Base-by-base conservation (phyloP, 2,329 filamentous ascomycete genomes). In the Alternaria metachromatica region DNA sequence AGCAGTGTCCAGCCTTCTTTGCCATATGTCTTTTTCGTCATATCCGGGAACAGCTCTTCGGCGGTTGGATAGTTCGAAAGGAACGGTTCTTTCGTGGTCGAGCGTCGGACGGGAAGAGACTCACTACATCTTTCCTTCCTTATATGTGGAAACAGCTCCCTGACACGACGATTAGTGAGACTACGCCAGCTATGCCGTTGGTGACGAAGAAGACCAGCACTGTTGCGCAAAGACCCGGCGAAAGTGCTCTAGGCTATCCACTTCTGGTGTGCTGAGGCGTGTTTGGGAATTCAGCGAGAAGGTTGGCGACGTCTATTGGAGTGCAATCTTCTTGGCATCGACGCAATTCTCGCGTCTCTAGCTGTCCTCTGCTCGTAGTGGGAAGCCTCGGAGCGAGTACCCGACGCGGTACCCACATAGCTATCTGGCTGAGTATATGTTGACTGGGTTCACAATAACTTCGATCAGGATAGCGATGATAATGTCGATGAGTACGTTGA, bases 111-210 rank as follows among this genome's bases (percentile, higher is more conserved):
- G 7, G 30, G 6, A 4, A 37, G 13, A 37, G 13, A 1, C 4
- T 15, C 30, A 37, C 13, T 10, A 26, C 30, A 33, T 6, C 13
- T n/a, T 4, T 37, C 33, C 26, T 12, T 28, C 4, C 9, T 26
- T 26, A 10, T 10, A 26, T 26, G 3, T 8, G 25, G 25, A 10
- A 26, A 10, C 25, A 10, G 25, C 25, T 10, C 25, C 3, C 9
- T 15, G 95, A 98, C 5, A 99, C 96, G 51, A 98, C 95, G 21
- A 96, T 99, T 77, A 96, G 89, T 30, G 96, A 98, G 18, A 99
- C 95, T 48, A 96, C 96, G 62, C 96, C 96, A 13, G 96, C 96
- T 21, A 97, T 89, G 70, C 96, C 96, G 65, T 96, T 96, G 26
- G 93, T 96, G 75, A 96, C 91, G 77, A 99, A 99, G 30, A 96